phyloP scores from a whole-genome alignment of 371 early-diverging fungal species.

The Mucor velutinosus region DNA sequence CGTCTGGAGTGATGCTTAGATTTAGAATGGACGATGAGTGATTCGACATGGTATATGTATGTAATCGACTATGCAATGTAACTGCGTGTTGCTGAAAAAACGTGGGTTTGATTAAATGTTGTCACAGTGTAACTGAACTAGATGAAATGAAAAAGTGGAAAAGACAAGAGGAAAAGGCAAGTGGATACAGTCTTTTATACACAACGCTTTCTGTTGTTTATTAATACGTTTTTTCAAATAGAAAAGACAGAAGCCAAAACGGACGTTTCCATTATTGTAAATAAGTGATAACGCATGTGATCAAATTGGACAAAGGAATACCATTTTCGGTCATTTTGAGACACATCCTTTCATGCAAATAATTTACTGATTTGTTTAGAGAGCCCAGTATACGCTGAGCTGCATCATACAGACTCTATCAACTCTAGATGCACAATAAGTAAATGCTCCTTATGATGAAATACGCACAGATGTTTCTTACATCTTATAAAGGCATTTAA shows the following conservation, averaged over 20 bases:
- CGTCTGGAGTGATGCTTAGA: constrained; percentile 29
- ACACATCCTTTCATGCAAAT: neutral
- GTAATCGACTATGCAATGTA: neutral
- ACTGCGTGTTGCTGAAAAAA: neutral
- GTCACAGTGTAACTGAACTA: neutral
- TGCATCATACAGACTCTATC: no score
- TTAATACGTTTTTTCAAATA: neutral
- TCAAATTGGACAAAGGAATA: constrained; percentile 2
- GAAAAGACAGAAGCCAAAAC: neutral
- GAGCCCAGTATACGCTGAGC: no score
- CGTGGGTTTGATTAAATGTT: neutral
- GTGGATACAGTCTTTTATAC: neutral
- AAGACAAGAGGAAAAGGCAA: neutral
- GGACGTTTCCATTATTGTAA: constrained; percentile 6
- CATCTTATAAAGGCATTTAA: neutral
- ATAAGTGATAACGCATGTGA: neutral
- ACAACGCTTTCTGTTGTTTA: neutral
- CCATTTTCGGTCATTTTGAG: neutral
- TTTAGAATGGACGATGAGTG: neutral
- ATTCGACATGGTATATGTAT: neutral
- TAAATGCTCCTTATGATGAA: no score
- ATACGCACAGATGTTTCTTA: no score
- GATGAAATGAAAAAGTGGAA: neutral
- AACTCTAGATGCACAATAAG: no score
- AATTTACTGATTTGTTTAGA: no score